Conservation (phyloP, 768 basidiomycete species). For the Boletus rex-veris region DNA sequence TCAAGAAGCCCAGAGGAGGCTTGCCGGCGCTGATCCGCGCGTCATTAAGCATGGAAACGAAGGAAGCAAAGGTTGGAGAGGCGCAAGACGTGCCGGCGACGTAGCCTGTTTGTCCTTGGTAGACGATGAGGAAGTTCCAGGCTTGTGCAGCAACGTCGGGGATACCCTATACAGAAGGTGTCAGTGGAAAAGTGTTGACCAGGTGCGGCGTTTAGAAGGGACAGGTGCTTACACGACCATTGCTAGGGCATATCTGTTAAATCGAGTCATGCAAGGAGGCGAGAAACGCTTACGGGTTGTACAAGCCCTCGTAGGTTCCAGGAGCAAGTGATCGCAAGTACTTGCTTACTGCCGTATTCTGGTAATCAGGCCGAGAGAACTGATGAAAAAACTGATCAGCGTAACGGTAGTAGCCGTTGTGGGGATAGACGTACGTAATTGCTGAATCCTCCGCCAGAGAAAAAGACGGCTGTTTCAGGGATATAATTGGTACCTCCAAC, state of each 20-base stretch:
- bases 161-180: constrained; percentile 35
- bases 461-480: constrained; percentile 56
- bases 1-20: constrained; percentile 60
- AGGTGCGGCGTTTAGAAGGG: too few species aligned
- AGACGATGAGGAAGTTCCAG: constrained; percentile 45
- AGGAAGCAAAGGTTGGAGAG: constrained; percentile 59
- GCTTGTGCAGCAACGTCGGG: constrained; percentile 70
- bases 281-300: constrained; percentile 45
- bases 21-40: constrained; percentile 44
- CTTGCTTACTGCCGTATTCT: constrained; percentile 39
- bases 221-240: constrained; percentile 47
- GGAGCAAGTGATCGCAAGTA: constrained; percentile 46
- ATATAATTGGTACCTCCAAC: constrained; percentile 63
- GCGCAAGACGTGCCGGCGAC: constrained; percentile 66
- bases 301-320: constrained; percentile 54
- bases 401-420: background rate
- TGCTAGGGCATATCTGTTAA: constrained; percentile 25
- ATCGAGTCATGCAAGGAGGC: background rate
- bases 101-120: constrained; percentile 34
- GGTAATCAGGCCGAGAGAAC: constrained; percentile 56
- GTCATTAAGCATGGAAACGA: constrained; percentile 66
- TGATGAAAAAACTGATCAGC: constrained; percentile 16
- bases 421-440: constrained; percentile 44
- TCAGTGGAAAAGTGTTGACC: background rate
- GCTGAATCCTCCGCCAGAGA: constrained; percentile 77